Conservation (phyloP, 495 filamentous ascomycete species). For the Aspergillus hancockii region DNA sequence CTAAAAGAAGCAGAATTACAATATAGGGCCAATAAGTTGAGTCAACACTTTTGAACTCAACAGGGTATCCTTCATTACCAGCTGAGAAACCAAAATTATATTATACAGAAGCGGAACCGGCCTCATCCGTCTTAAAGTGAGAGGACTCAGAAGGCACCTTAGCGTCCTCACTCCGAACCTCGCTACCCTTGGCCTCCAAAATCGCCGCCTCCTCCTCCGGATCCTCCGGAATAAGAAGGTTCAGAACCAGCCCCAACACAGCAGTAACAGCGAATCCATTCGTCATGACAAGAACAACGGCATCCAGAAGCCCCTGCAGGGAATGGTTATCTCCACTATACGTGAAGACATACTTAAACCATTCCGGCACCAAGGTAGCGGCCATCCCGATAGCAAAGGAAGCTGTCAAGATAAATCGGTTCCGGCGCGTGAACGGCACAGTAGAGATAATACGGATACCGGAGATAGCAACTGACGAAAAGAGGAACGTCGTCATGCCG, state of each 20-base stretch:
- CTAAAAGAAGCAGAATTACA: neutral
- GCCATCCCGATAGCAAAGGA: conserved; percentile 75
- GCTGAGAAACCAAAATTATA: too few species aligned
- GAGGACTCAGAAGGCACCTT: conserved; percentile 4
- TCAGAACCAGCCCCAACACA: conserved; percentile 69
- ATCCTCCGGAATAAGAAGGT: conserved; percentile 72
- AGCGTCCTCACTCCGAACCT: conserved; percentile 5
- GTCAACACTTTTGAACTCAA: neutral
- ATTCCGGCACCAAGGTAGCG: conserved; percentile 78
- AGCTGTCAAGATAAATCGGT: conserved; percentile 84
- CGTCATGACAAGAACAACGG: conserved; percentile 77
- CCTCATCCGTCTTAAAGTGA: conserved; percentile 1
- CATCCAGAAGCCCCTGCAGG: conserved; percentile 78
- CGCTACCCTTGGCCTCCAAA: conserved; percentile 22
- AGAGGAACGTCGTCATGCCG: conserved; percentile 93
- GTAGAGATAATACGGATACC: conserved; percentile 83
- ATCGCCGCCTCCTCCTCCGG: conserved; percentile 57
- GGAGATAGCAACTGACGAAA: conserved; percentile 79
- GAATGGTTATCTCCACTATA: conserved; percentile 67
- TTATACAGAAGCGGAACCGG: neutral
- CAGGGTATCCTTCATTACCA: conserved; percentile 1
- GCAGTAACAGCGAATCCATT: conserved; percentile 69
- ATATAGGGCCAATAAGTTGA: neutral
- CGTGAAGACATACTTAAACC: conserved; percentile 77
- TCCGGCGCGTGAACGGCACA: conserved; percentile 78